A percentile compares a stretch with the other conserved stretches of the same genome.
Conservation (phyloP, 148 eudicot genomes). For the Arctostaphylos glauca region DNA sequence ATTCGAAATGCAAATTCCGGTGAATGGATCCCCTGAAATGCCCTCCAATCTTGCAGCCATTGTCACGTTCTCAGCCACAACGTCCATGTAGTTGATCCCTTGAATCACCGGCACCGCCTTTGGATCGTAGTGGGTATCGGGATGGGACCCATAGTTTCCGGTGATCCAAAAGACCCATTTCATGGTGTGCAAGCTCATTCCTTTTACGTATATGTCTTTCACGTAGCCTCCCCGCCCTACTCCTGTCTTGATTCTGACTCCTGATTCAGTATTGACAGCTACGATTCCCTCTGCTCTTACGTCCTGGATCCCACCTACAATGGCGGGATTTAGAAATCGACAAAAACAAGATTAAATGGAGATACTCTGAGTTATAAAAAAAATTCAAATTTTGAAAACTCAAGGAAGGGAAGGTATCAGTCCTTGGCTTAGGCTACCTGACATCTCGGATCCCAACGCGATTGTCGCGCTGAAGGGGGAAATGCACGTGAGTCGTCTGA, state of each 20-base stretch:
- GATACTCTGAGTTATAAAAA: too few relatives aligned
- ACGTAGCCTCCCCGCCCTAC: slow-evolving; percentile 84
- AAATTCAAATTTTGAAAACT: neutral
- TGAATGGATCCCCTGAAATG: slow-evolving; percentile 35
- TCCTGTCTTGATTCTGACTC: slow-evolving; percentile 78
- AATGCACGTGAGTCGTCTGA: slow-evolving; percentile 73
- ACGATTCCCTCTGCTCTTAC: slow-evolving; percentile 74
- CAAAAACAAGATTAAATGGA: neutral
- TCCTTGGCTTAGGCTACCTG: slow-evolving; percentile 22
- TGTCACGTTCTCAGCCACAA: slow-evolving; percentile 39
- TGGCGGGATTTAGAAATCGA: neutral
- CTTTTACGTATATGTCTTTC: slow-evolving; percentile 36
- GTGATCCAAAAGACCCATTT: slow-evolving; percentile 54
- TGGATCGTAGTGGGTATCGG: slow-evolving; percentile 33
- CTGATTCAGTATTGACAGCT: slow-evolving; percentile 75
- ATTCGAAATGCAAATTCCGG: slow-evolving; percentile 46
- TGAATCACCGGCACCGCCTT: slow-evolving; percentile 26
- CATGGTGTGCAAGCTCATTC: slow-evolving; percentile 53
- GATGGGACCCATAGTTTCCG: slow-evolving; percentile 43
- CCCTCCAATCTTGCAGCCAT: slow-evolving; percentile 43
- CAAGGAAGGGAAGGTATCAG: neutral
- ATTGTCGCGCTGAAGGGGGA: slow-evolving; percentile 86
- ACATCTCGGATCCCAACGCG: slow-evolving; percentile 92
- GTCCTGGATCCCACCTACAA: slow-evolving; percentile 63
- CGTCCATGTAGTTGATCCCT: slow-evolving; percentile 36